Base-by-base conservation (phyloP, 2,329 filamentous ascomycete species). In the Alternaria tenuissima region DNA sequence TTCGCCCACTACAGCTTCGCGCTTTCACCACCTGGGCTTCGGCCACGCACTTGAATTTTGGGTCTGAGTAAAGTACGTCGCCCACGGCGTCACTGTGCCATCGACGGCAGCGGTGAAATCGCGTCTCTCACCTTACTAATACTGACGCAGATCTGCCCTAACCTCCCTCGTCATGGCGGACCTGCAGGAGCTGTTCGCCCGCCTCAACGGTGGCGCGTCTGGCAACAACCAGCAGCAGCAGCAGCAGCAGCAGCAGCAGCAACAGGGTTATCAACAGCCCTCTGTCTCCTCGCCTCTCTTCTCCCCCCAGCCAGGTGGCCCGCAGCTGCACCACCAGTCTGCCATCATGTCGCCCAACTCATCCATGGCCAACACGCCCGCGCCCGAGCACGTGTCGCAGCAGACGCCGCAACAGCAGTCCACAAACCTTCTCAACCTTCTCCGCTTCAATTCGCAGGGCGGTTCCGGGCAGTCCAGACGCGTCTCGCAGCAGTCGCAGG, bases 341-440 rank as follows among this genome's bases (percentile, higher is more conserved):
- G 84, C 85, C 63, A 80, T 88, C 68, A 82, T 88, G 74, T 88
- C 86, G 71, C 86, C 87, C 9, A 85, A 82, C 62, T 75, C 80
- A 51, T 83, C 84, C 57, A 79, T 67, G 74, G 80, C 70, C 62
- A 80, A 80, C 76, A 79, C 76, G 65, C 78, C 76, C 61, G 77
- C 69, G 53, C 78, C 73, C 52, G 79, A 76, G 71, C 76, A 74
- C 60, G 75, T 79, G 51, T 82, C 70, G 47, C 82, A 84, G 61
- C 71, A 71, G 63, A 75, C 72, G 30, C 71, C 71, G 9, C 73
- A 76, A 38, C 75, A 77, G 57, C 75, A 78, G 64, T 85, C 86
- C 16, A 82, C 83, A 63, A 87, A 85, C 69, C 76, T 91, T 65
- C 82, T 91, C 60, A 90, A 86, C 70, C 77, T 91, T 62, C 82